These are phyloP conservation scores for Falciphora oryzae DNA, from an alignment of 2,329 filamentous ascomycete species.

Conservation along the genomic window DNA sequence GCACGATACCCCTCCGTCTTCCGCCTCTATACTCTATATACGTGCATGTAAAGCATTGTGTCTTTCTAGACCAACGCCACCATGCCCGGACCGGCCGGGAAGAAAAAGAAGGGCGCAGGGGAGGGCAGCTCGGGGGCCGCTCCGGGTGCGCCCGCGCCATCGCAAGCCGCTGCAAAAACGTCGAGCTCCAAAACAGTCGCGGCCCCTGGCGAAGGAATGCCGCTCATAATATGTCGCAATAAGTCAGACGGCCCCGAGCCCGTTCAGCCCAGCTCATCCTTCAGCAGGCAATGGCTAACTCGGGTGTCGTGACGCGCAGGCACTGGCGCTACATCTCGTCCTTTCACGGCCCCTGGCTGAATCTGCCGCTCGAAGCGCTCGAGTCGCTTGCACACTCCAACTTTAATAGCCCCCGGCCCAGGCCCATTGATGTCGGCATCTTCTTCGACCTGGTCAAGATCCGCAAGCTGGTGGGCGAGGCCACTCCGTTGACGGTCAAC, in stretches of 20 bases:
- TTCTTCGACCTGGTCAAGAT: conserved; percentile 85
- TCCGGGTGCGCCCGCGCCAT: not conserved
- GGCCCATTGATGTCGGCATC: conserved; percentile 70
- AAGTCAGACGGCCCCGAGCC: conserved; percentile 47
- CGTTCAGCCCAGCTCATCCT: conserved; percentile 10
- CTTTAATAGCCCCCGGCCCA: conserved; percentile 69
- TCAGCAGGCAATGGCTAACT: not conserved
- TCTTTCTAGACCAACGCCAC: not conserved
- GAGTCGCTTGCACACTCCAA: conserved; percentile 74
- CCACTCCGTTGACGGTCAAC: conserved; percentile 69
- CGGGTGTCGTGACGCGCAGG: conserved; percentile 34
- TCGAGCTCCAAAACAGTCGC: conserved; percentile 18
- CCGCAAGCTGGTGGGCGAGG: conserved; percentile 71
- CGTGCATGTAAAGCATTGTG: not conserved
- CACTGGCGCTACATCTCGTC: conserved; percentile 83
- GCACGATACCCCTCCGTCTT: not conserved
- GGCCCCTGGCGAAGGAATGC: conserved; percentile 29
- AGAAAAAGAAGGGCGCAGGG: conserved; percentile 6
- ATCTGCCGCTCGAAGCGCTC: conserved; percentile 72
- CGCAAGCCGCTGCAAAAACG: not conserved
- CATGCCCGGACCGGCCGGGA: conserved; percentile 2
- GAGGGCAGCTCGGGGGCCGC: not conserved
- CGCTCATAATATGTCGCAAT: conserved; percentile 59
- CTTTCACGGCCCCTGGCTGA: conserved; percentile 78
- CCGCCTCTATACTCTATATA: too few species aligned